These are phyloP conservation scores for Chytriomyces confervae DNA, from an alignment of 192 early-diverging fungal genomes.

Conservation along the genomic window DNA sequence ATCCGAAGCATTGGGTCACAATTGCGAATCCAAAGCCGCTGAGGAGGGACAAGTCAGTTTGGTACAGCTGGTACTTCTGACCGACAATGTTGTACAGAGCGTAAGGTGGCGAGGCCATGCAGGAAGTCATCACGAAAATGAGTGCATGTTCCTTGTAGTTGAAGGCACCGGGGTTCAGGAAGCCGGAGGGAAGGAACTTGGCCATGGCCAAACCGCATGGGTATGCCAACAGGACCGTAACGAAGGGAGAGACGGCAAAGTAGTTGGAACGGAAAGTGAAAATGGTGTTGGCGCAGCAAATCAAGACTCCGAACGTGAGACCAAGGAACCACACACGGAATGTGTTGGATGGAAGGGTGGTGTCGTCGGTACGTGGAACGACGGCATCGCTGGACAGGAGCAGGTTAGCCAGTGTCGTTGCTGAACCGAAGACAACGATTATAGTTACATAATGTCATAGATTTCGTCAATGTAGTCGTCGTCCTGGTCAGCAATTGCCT, in stretches of 20 bases:
- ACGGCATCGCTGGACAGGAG: conserved; percentile 15
- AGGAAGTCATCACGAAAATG: conserved; percentile 50
- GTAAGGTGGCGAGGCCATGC: conserved; percentile 54
- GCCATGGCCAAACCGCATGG: conserved; percentile 10
- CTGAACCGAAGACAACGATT: not conserved
- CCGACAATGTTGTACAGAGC: conserved; percentile 41
- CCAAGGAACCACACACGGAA: conserved; percentile 75
- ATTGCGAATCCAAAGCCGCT: conserved; percentile 45
- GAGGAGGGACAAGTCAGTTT: not conserved
- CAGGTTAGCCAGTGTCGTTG: not conserved
- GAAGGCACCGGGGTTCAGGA: conserved; percentile 56
- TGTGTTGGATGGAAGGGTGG: conserved; percentile 68
- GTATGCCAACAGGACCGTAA: conserved; percentile 12
- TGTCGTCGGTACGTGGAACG: conserved; percentile 73
- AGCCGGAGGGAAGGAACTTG: conserved; percentile 46
- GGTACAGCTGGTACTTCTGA: conserved; percentile 29
- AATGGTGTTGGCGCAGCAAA: conserved; percentile 44
- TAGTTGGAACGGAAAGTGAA: conserved; percentile 79
- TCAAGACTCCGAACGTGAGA: not conserved
- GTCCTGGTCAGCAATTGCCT: no score
- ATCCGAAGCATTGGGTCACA: conserved; percentile 66
- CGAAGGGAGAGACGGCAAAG: conserved; percentile 12
- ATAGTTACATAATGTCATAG: not conserved
- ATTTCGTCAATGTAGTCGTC: no score
- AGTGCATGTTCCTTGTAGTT: conserved; percentile 55